phyloP scores from a whole-genome alignment of 164 flowering plant species.

The Berberis vulgaris region DNA sequence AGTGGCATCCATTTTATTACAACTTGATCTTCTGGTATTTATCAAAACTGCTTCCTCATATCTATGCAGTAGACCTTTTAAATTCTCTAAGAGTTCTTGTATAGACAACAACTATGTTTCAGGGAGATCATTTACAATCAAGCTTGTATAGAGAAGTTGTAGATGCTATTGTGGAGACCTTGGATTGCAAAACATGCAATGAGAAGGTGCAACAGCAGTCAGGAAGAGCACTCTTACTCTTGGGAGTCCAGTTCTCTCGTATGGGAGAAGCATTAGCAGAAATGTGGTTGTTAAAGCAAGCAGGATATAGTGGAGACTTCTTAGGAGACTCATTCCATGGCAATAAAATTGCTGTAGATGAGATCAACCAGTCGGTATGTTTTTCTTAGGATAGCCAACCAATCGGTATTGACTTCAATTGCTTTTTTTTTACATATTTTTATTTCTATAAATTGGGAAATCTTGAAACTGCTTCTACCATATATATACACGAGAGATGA shows the following conservation, averaged over 20 bases:
- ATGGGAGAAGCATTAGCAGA: constrained; percentile 38
- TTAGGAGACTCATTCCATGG: constrained; percentile 16
- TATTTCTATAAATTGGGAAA: no score
- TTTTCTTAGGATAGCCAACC: not conserved
- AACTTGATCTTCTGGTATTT: constrained; percentile 66
- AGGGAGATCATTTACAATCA: constrained; percentile 42
- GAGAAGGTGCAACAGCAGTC: constrained; percentile 40
- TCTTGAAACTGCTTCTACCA: no score
- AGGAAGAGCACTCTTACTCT: constrained; percentile 45
- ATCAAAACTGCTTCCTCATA: not conserved
- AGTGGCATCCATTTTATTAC: constrained; percentile 46
- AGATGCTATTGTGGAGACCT: constrained; percentile 36
- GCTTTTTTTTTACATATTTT: no score
- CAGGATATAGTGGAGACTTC: constrained; percentile 29
- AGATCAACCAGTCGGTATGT: constrained; percentile 19
- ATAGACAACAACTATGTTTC: constrained; percentile 27
- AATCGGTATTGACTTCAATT: no score
- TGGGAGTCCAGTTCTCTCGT: constrained; percentile 41
- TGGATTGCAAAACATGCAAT: constrained; percentile 23
- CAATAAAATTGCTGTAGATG: constrained; percentile 13
- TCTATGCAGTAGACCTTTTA: no score
- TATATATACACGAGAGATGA: no score
- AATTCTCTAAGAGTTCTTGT: no score
- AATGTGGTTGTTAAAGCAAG: constrained; percentile 43
- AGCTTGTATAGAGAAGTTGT: constrained; percentile 58